A percentile compares a stretch with the other conserved stretches of the same genome.
Conservation (phyloP, 257 asterid species). For the Forsythia viridissima region DNA sequence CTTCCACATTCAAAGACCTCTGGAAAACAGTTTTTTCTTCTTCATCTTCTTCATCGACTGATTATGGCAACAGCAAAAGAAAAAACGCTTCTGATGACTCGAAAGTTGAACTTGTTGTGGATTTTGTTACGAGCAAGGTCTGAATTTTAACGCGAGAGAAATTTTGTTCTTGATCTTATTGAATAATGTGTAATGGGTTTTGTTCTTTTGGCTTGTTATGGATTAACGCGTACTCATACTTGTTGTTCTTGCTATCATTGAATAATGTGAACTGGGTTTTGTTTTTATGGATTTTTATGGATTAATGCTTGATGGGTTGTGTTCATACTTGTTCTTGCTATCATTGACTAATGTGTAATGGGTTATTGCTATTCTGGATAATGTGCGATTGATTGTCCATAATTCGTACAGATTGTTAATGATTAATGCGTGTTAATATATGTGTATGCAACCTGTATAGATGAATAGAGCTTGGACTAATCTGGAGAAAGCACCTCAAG, state of each 20-base stretch:
- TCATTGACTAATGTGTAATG: background rate
- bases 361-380: background rate
- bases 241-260: constrained; percentile 5
- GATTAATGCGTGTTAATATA: constrained; percentile 19
- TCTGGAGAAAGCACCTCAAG: constrained; percentile 83
- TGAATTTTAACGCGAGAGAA: background rate
- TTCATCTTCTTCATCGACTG: constrained; percentile 10
- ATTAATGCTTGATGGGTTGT: constrained; percentile 13
- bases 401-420: background rate
- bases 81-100: constrained; percentile 32
- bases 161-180: background rate
- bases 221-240: constrained; percentile 4
- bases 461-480: constrained; percentile 86
- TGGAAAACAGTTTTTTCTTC: constrained; percentile 50
- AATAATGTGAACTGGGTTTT: background rate
- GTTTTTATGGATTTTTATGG: background rate
- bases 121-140: constrained; percentile 81
- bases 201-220: background rate
- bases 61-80: background rate
- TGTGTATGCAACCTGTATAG: constrained; percentile 40
- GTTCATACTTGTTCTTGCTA: background rate
- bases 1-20: constrained; percentile 74
- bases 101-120: constrained; percentile 63
- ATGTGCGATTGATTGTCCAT: background rate
- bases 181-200: background rate